These are phyloP conservation scores for Ascomycota sp. DNA, from an alignment of 2,329 filamentous ascomycete genomes.

Conservation along the genomic window DNA sequence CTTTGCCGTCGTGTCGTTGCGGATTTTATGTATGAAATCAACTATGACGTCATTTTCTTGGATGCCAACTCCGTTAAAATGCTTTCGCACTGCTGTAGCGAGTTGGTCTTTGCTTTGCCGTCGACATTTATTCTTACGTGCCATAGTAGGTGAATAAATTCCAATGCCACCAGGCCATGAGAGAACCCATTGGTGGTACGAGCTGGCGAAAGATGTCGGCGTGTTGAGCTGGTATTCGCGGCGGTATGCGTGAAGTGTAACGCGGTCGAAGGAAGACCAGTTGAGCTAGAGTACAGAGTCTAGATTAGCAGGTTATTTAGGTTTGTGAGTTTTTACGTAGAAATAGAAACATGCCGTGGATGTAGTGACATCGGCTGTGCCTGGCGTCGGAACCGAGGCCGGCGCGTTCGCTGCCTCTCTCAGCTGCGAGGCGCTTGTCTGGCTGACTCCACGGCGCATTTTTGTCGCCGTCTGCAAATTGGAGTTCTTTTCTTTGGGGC, in stretches of 20 bases:
- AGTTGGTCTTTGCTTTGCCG: conserved; percentile 52
- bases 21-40: conserved; percentile 50
- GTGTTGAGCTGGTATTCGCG: conserved; percentile 49
- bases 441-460: conserved; percentile 31
- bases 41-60: conserved; percentile 69
- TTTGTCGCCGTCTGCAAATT: conserved; percentile 25
- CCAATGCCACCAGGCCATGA: conserved; percentile 42
- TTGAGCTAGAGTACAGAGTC: conserved; percentile 21
- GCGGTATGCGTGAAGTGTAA: conserved; percentile 52
- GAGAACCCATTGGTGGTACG: conserved; percentile 38
- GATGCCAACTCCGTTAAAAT: conserved; percentile 61
- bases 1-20: conserved; percentile 11
- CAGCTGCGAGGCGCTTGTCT: conserved; percentile 13
- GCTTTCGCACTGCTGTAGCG: conserved; percentile 50
- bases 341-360: conserved; percentile 12
- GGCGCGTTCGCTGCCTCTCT: conserved; percentile 21
- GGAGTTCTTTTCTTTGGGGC: conserved; percentile 22
- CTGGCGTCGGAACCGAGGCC: conserved; percentile 11
- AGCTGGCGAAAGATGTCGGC: conserved; percentile 44
- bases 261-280: conserved; percentile 45
- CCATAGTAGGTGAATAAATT: conserved; percentile 53
- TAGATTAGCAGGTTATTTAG: background rate
- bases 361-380: conserved; percentile 9
- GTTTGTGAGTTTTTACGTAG: background rate
- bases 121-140: conserved; percentile 36